Conservation (phyloP, 2,329 filamentous ascomycete genomes). For the Venturia oleaginea region DNA sequence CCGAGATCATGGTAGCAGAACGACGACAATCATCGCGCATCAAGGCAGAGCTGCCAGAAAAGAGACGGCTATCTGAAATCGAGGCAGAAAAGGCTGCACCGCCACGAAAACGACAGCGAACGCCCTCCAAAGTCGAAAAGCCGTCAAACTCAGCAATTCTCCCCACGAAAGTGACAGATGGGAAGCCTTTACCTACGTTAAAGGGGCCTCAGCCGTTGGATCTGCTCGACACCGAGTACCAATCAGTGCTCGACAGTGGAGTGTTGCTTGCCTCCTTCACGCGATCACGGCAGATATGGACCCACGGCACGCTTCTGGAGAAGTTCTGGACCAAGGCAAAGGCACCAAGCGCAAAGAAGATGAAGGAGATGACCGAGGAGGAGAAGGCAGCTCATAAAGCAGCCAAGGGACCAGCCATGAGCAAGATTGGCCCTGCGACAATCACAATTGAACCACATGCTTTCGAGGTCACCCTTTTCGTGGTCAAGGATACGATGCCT, state of each 20-base stretch:
- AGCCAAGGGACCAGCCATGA: slow-evolving; percentile 57
- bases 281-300: slow-evolving; percentile 46
- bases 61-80: slow-evolving; percentile 5
- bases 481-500: slow-evolving; percentile 49
- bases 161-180: slow-evolving; percentile 11
- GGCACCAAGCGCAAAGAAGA: slow-evolving; percentile 32
- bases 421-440: slow-evolving; percentile 56
- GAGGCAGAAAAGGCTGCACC: slow-evolving; percentile 4
- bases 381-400: slow-evolving; percentile 16
- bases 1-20: slow-evolving; percentile 4
- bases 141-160: not conserved
- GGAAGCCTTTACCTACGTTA: slow-evolving; percentile 11
- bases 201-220: slow-evolving; percentile 4
- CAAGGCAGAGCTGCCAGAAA: slow-evolving; percentile 10
- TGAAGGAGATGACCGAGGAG: slow-evolving; percentile 46
- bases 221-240: slow-evolving; percentile 12
- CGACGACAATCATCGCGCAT: slow-evolving; percentile 11
- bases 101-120: not conserved
- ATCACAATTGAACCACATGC: slow-evolving; percentile 74
- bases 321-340: slow-evolving; percentile 67
- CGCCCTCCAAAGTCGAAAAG: not conserved
- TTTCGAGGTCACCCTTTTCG: slow-evolving; percentile 66
- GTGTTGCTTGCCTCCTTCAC: slow-evolving; percentile 13
- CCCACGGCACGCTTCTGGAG: slow-evolving; percentile 59
- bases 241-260: slow-evolving; percentile 14